phyloP scores from a whole-genome alignment of 306 rosid species.

The Dalbergia oliveri region DNA sequence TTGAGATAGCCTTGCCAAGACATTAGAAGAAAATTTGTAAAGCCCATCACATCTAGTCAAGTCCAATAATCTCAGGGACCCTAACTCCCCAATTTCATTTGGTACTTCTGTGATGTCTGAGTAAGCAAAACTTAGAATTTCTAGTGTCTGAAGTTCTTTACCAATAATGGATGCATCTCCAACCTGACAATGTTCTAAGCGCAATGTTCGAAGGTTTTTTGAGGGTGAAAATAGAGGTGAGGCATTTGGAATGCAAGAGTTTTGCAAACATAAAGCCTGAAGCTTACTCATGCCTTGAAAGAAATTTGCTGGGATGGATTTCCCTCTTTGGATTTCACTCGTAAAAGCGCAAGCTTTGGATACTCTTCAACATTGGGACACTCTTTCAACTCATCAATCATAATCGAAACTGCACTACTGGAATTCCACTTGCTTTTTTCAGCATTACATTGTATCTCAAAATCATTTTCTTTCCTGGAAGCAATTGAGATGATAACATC shows the following conservation, averaged over 20 bases:
- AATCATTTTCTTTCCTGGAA: constrained; percentile 5
- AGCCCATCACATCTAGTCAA: constrained; percentile 29
- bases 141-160: constrained; percentile 17
- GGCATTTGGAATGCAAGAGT: neutral
- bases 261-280: neutral
- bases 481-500: constrained; percentile 32
- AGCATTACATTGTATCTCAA: neutral
- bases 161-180: constrained; percentile 39
- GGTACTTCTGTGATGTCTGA: constrained; percentile 37
- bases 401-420: neutral
- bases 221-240: neutral
- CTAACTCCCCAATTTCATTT: constrained; percentile 21
- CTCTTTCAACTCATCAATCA: neutral
- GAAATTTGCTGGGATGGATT: neutral
- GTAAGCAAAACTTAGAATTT: constrained; percentile 38
- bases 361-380: neutral
- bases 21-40: constrained; percentile 20
- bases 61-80: constrained; percentile 25
- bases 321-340: neutral
- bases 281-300: neutral
- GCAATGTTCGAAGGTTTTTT: neutral
- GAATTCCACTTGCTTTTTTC: neutral
- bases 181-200: neutral
- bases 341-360: neutral
- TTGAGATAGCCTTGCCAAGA: constrained; percentile 6